A percentile compares a stretch with the other conserved stretches of the same genome.
phyloP scores from a whole-genome alignment of 306 rosid genomes.

The Fragaria nilgerrensis region DNA sequence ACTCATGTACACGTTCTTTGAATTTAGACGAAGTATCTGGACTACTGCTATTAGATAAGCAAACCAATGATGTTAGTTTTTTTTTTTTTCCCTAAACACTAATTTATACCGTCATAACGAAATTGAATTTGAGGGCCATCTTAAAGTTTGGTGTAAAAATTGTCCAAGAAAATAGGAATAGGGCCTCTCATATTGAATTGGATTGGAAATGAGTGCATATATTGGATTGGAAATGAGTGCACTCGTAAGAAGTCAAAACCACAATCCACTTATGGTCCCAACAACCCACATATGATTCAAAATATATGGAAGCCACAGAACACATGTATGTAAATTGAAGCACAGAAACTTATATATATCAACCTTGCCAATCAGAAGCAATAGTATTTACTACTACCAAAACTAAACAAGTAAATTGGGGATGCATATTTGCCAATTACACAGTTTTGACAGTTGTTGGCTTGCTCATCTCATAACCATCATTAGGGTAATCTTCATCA shows the following conservation, averaged over 20 bases:
- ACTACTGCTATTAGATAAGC: not conserved
- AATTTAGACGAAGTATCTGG: not conserved
- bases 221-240: not conserved
- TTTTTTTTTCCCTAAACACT: too few relatives aligned
- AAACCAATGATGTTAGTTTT: not conserved
- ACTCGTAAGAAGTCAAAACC: not conserved
- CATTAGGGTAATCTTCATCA: constrained; percentile 34
- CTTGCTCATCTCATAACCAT: constrained; percentile 40
- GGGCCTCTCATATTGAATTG: too few relatives aligned
- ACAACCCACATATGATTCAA: not conserved
- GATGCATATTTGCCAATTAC: constrained; percentile 20
- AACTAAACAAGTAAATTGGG: not conserved
- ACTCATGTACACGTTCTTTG: not conserved
- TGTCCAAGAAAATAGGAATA: too few relatives aligned
- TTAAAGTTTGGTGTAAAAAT: too few relatives aligned
- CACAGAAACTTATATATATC: not conserved
- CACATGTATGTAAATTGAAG: not conserved
- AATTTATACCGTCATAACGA: too few relatives aligned
- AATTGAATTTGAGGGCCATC: too few relatives aligned
- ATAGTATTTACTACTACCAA: constrained; percentile 19
- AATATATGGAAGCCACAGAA: not conserved
- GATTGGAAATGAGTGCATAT: not conserved
- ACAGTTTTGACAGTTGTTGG: constrained; percentile 34
- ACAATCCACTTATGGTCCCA: not conserved
- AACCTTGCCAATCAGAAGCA: constrained; percentile 17